Conservation (phyloP, 2,329 filamentous ascomycete species). For the Diaporthe eres region DNA sequence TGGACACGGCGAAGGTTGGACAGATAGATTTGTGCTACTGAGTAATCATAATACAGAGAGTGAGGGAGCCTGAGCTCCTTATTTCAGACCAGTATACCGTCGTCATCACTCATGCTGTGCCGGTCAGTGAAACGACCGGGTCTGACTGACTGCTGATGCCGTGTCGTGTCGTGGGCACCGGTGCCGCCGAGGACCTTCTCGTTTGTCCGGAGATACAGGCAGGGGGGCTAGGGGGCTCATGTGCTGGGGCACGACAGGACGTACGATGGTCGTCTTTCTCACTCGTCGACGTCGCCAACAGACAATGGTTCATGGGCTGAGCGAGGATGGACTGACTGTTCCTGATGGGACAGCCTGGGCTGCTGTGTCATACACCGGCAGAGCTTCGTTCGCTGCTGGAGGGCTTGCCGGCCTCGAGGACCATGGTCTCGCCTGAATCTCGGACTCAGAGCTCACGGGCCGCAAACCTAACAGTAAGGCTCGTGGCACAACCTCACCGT, state of each 20-base stretch:
- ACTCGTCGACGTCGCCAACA: neutral
- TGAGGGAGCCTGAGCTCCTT: neutral
- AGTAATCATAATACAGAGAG: constrained; percentile 36
- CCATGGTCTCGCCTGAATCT: neutral
- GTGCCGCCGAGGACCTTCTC: neutral
- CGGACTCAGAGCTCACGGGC: neutral
- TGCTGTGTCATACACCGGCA: neutral
- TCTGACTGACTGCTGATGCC: neutral
- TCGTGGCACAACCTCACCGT: neutral
- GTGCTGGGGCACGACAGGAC: neutral
- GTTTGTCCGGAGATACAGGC: constrained; percentile 15
- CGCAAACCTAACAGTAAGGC: neutral
- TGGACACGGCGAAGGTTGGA: constrained; percentile 16
- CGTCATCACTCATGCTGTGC: neutral
- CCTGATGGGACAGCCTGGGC: neutral
- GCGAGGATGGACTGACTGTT: neutral
- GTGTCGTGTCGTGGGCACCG: neutral
- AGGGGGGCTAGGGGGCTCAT: neutral
- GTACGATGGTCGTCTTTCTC: neutral
- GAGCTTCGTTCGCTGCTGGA: neutral
- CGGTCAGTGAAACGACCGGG: neutral
- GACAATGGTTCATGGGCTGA: neutral
- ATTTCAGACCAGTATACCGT: neutral
- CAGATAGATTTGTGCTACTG: constrained; percentile 25
- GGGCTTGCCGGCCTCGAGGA: neutral